A percentile compares a stretch with the other conserved stretches of the same genome.
Conservation (phyloP, 345 rosid species). For the Adansonia digitata region DNA sequence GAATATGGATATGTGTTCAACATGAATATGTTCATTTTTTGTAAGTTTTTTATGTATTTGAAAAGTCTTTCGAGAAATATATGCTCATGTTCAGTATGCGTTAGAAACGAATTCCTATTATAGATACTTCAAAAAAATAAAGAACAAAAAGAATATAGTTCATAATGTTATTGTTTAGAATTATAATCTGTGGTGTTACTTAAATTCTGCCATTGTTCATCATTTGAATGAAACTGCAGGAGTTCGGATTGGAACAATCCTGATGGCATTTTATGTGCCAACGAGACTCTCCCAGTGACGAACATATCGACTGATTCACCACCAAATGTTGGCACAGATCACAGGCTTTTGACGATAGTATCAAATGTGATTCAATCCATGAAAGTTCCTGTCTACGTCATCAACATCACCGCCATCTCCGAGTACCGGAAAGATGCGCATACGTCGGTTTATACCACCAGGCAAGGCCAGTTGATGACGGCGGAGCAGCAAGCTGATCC, state of each 20-base stretch:
- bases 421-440: constrained; percentile 87
- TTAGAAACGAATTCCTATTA: no score
- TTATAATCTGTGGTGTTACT: no score
- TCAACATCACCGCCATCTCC: constrained; percentile 62
- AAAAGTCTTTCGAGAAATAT: no score
- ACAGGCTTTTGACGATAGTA: constrained; percentile 37
- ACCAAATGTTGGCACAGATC: constrained; percentile 53
- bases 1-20: no score
- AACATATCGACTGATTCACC: constrained; percentile 23
- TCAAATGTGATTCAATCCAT: constrained; percentile 40
- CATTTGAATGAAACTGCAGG: constrained; percentile 32
- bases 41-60: no score
- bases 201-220: not conserved
- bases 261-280: constrained; percentile 51
- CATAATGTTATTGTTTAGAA: no score
- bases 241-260: constrained; percentile 64
- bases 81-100: no score
- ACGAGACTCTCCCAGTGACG: constrained; percentile 51
- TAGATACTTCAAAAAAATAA: no score
- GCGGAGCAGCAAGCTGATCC: constrained; percentile 52
- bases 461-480: constrained; percentile 37
- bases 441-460: constrained; percentile 43
- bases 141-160: no score
- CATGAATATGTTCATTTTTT: no score
- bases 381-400: constrained; percentile 38